These are phyloP conservation scores for Magnolia changhungtana DNA, from an alignment of 164 flowering plant species.

Conservation along the genomic window DNA sequence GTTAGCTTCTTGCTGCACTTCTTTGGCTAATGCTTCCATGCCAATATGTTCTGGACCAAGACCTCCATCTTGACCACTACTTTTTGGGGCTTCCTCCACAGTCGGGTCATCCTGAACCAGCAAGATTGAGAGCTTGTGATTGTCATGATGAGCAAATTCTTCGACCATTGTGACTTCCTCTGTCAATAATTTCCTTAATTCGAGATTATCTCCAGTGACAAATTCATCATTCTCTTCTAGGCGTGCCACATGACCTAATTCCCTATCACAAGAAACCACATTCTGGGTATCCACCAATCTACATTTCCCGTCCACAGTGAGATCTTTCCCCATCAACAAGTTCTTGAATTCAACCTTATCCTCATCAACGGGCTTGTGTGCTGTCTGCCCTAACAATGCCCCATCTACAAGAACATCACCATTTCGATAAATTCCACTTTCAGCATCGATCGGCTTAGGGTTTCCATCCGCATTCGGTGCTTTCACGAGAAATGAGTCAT, in stretches of 20 bases:
- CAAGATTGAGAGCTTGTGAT: neutral
- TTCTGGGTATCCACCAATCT: neutral
- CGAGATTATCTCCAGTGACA: slow-evolving; percentile 7
- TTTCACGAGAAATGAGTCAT: neutral
- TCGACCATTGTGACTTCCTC: neutral
- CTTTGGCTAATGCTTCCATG: slow-evolving; percentile 17
- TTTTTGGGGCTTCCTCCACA: slow-evolving; percentile 7
- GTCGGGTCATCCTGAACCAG: slow-evolving; percentile 1
- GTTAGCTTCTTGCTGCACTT: slow-evolving; percentile 6
- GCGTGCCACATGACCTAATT: slow-evolving; percentile 4
- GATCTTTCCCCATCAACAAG: neutral
- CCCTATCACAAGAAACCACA: neutral
- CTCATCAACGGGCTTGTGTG: neutral
- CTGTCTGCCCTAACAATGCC: neutral
- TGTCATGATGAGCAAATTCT: neutral
- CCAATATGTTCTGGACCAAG: slow-evolving; percentile 4
- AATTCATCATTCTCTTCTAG: slow-evolving; percentile 14
- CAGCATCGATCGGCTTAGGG: neutral
- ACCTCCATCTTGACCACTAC: slow-evolving; percentile 10
- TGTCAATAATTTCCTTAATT: neutral
- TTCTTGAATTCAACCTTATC: neutral
- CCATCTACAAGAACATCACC: neutral
- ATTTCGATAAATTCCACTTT: neutral
- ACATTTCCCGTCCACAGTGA: neutral
- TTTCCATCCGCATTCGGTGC: neutral